Base-by-base conservation (phyloP, 2,329 filamentous ascomycete species). In the Septoria linicola region DNA sequence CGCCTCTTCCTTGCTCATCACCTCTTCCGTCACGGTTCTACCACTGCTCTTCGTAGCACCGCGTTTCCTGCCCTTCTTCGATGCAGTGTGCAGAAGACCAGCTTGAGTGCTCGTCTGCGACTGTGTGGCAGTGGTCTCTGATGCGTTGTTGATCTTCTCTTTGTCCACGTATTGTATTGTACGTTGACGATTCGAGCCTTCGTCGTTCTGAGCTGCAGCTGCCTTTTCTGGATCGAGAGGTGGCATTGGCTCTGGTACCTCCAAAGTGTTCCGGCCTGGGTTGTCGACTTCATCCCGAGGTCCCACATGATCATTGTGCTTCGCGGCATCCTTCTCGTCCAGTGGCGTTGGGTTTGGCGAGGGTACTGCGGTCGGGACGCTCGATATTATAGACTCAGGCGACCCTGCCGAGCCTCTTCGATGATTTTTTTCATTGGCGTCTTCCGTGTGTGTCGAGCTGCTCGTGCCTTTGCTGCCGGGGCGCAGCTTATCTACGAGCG, bases 1-100 rank as follows among this genome's bases (percentile, higher is more conserved):
- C 1, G 90, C 88, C 59, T 95, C 88, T 4, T 80, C 79, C 48
- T 81, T 82, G 21, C 80, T 79, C 46, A 96, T 77, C 59, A 96
- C 61, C 44, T 95, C 89, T 55, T 96, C 91, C 59, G 85, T 82
- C 11, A 58, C 35, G 1, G 81, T 81, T 35, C 82, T 80, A 25
- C 81, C 80, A 61, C 81, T 87, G 53, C 81, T 80, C 70, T 82
- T 85, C 32, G 87, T 91, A 21, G 83, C 86, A 1, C 81, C 83
- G 25, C 88, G 80, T 40, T 85, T 80, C 37, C 86, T 79, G 41
- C 81, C 78, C 65, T 77, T 83, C 49, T 81, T 74, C 17, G 81
- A 82, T 3, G 55, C 54, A 13, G 54, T 55, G 20, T 56, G 56
- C 30, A 59, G 59, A 41, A 65, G 36, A 14, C 27, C 41, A 13